Evolutionary conservation across 352 stramenopile species (phyloP).

Genomic region (Phytophthora chlamydospora): DNA sequence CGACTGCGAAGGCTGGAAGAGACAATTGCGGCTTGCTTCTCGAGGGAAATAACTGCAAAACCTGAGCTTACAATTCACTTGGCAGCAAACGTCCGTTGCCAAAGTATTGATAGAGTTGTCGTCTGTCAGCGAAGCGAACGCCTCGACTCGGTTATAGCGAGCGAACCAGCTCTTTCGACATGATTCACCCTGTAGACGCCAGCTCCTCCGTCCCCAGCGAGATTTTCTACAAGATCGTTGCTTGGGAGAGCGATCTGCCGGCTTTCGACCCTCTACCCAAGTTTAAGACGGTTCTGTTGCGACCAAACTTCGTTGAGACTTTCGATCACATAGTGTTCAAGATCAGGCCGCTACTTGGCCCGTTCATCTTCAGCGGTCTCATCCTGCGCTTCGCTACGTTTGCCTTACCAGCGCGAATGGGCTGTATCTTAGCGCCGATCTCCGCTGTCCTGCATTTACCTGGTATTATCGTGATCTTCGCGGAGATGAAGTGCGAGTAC

Average conservation of each 20-base stretch:
- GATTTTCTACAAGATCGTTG: slow-evolving; percentile 16
- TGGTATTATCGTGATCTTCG: background rate
- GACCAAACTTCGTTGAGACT: slow-evolving; percentile 4
- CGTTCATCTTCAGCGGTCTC: background rate
- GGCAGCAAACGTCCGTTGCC: too few relatives aligned
- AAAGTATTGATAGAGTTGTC: too few relatives aligned
- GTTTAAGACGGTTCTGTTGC: slow-evolving; percentile 10
- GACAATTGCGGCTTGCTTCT: background rate
- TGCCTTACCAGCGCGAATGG: background rate
- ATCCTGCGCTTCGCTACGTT: slow-evolving; percentile 8
- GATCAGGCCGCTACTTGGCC: background rate
- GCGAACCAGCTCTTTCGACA: background rate
- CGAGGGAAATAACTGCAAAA: background rate
- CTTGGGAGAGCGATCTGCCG: slow-evolving; percentile 4
- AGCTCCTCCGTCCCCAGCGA: background rate
- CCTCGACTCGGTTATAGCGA: background rate
- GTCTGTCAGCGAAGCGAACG: too few relatives aligned
- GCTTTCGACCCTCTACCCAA: slow-evolving; percentile 10
- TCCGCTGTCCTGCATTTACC: slow-evolving; percentile 13
- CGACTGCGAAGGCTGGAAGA: slow-evolving; percentile 17
- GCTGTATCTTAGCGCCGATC: slow-evolving; percentile 2
- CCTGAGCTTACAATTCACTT: background rate
- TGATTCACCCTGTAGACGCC: background rate
- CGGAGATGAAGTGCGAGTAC: slow-evolving; percentile 8
- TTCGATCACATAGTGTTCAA: slow-evolving; percentile 7